A percentile compares a stretch with the other conserved stretches of the same genome.
These are phyloP conservation scores for Mortierella sp. DNA, from an alignment of 371 early-diverging fungal genomes.

Conservation along the genomic window DNA sequence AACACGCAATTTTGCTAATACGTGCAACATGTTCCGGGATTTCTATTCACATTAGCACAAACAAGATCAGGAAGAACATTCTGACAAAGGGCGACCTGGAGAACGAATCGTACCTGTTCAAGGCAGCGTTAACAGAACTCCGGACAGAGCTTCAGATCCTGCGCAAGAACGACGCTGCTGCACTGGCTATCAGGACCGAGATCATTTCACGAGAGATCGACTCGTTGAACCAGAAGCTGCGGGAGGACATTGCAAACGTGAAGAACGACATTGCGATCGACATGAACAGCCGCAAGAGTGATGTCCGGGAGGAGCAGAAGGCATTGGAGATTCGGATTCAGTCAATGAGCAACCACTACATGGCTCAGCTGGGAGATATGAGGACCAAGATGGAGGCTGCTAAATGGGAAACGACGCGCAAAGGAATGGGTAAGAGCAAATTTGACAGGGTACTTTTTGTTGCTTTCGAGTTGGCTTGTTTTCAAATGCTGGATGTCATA, in stretches of 20 bases:
- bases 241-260: slow-evolving; percentile 82
- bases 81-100: slow-evolving; percentile 70
- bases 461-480: not conserved
- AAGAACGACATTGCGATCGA: slow-evolving; percentile 92
- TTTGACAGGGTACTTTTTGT: not conserved
- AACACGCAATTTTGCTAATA: not conserved
- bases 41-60: slow-evolving; percentile 37
- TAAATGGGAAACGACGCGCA: slow-evolving; percentile 84
- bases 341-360: slow-evolving; percentile 88
- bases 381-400: slow-evolving; percentile 91
- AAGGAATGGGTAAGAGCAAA: slow-evolving; percentile 69
- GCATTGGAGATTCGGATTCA: slow-evolving; percentile 86
- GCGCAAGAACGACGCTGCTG: slow-evolving; percentile 87
- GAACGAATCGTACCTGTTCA: slow-evolving; percentile 80
- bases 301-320: slow-evolving; percentile 84
- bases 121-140: slow-evolving; percentile 85
- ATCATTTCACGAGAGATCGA: slow-evolving; percentile 87
- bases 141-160: slow-evolving; percentile 89
- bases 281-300: slow-evolving; percentile 90
- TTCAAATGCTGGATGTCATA: not conserved
- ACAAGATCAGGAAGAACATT: slow-evolving; percentile 58
- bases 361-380: slow-evolving; percentile 84
- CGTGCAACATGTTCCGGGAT: not conserved
- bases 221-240: slow-evolving; percentile 75
- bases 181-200: slow-evolving; percentile 80